Conservation (phyloP, 441 rosid species). For the Hura crepitans region DNA sequence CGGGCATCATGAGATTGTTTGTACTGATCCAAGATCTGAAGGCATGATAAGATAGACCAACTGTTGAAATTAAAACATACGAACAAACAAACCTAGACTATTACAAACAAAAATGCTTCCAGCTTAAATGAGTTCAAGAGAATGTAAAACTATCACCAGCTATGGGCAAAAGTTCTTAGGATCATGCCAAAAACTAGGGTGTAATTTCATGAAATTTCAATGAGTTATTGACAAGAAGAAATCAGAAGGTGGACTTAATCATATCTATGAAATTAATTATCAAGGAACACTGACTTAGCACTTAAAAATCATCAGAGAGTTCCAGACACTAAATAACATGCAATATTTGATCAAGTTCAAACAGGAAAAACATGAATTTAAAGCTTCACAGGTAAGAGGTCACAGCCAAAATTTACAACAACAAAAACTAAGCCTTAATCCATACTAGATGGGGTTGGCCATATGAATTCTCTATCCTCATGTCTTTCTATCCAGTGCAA, state of each 20-base stretch:
- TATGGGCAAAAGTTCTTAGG: neutral
- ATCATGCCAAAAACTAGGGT: neutral
- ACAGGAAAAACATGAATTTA: neutral
- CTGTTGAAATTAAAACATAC: neutral
- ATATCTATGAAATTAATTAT: neutral
- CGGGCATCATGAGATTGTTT: conserved; percentile 64
- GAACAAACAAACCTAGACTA: conserved; percentile 2
- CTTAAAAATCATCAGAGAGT: neutral
- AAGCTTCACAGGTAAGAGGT: neutral
- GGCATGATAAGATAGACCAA: conserved; percentile 17
- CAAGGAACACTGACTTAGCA: neutral
- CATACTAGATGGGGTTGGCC: too few species aligned
- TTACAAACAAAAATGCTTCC: neutral
- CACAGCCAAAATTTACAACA: neutral
- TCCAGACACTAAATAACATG: neutral
- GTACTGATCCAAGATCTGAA: conserved; percentile 89
- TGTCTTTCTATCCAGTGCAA: too few species aligned
- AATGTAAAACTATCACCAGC: neutral
- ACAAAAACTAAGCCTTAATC: neutral
- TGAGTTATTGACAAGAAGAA: neutral
- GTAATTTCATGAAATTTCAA: conserved; percentile 13
- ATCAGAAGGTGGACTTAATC: conserved; percentile 1
- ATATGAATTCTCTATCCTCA: too few species aligned
- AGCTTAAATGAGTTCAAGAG: conserved; percentile 16
- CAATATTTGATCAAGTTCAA: neutral